Evolutionary conservation across 352 stramenopile species (phyloP).

Genomic region (Globisporangium acanthophoron): DNA sequence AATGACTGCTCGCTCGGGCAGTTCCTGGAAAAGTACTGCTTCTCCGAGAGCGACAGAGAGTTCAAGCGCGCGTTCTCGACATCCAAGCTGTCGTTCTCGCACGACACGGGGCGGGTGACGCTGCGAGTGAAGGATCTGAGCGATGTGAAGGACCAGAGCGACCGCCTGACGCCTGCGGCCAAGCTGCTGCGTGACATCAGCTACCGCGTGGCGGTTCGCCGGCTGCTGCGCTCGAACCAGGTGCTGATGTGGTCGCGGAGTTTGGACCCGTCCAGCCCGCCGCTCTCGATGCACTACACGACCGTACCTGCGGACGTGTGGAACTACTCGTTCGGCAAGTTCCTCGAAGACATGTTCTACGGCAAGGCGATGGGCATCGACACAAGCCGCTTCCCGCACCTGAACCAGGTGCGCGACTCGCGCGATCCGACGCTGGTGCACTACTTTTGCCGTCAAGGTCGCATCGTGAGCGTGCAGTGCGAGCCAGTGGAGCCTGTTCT

Average conservation of each 20-base stretch:
- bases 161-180: conserved; percentile 37
- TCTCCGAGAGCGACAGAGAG: conserved; percentile 53
- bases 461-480: conserved; percentile 72
- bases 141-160: conserved; percentile 60
- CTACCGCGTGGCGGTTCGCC: conserved; percentile 46
- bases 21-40: conserved; percentile 80
- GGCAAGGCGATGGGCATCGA: conserved; percentile 74
- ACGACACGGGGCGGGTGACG: conserved; percentile 71
- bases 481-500: conserved; percentile 78
- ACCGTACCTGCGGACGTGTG: conserved; percentile 59
- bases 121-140: conserved; percentile 67
- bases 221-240: conserved; percentile 53
- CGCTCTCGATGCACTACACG: conserved; percentile 51
- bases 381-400: conserved; percentile 55
- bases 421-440: conserved; percentile 64
- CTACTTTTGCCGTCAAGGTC: conserved; percentile 70
- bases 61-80: conserved; percentile 77
- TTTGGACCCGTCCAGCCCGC: conserved; percentile 19
- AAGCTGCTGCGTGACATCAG: conserved; percentile 60
- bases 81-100: conserved; percentile 79
- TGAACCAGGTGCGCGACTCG: conserved; percentile 44
- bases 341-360: conserved; percentile 83
- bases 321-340: conserved; percentile 88
- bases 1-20: conserved; percentile 82
- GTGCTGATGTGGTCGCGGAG: conserved; percentile 65